Conservation (phyloP, 73 alveolate genomes). For the Halteria grandinella region DNA sequence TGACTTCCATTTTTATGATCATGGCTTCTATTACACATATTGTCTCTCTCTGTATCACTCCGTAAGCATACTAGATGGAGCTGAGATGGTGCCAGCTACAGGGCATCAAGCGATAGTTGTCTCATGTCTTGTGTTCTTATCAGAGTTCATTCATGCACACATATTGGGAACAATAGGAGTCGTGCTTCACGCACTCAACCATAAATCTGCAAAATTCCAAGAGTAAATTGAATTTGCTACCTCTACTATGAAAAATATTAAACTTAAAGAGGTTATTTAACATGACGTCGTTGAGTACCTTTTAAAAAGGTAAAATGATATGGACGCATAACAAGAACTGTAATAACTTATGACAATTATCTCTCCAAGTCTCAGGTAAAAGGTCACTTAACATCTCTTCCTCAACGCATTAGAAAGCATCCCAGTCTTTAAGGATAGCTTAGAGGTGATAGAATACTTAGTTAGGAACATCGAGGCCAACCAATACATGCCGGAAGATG, state of each 20-base stretch:
- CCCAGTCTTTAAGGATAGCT: neutral
- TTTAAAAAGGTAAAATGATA: neutral
- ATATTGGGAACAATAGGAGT: slow-evolving; percentile 19
- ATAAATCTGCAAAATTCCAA: neutral
- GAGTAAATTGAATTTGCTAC: slow-evolving; percentile 33
- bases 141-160: slow-evolving; percentile 10
- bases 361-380: slow-evolving; percentile 3
- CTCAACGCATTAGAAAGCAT: neutral
- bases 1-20: neutral
- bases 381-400: slow-evolving; percentile 11
- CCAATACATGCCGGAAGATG: neutral
- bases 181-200: slow-evolving; percentile 1
- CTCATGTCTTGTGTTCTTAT: neutral
- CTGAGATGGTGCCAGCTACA: slow-evolving; percentile 40
- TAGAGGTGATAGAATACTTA: slow-evolving; percentile 15
- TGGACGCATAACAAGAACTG: slow-evolving; percentile 6
- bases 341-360: neutral
- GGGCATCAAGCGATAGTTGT: neutral
- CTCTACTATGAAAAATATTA: slow-evolving; percentile 36
- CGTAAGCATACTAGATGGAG: neutral
- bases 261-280: slow-evolving; percentile 11
- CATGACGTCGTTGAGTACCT: neutral
- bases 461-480: neutral
- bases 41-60: slow-evolving; percentile 27
- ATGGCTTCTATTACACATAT: neutral